Evolutionary conservation across 371 early-diverging fungal genomes (phyloP), one percentile per base, ranked within the genome.

Genomic region (Neoconidiobolus thromboides): DNA sequence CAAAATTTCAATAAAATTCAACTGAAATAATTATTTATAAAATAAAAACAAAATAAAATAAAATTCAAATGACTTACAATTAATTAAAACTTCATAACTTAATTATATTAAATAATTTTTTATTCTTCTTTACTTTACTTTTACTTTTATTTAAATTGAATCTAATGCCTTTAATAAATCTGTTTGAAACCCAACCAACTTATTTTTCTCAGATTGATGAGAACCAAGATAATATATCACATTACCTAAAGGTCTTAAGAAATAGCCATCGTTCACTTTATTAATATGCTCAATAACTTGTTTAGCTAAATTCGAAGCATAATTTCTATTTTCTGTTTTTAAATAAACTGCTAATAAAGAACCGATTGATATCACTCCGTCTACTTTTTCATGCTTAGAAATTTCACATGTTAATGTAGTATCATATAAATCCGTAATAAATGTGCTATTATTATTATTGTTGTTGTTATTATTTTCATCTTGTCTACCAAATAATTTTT

Each of bases 191-290:
- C 26, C 26, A 26, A 44, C 44, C 44, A 6, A 6, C 4, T 44
- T 44, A 44, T 44, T 44, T n/a, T n/a, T n/a, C n/a, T n/a, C n/a
- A n/a, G 26, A 26, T 26, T 26, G 26, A 26, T 26, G 26, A 26
- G 26, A 26, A 26, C 26, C 26, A 26, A 26, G 26, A 26, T 26
- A 26, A 26, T 89, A 89, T 9, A 89, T 71, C 3, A 86, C 78
- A 61, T 86, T 86, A 7, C 89, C 89, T 10, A 89, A 67, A 0
- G 87, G 85, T 42, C 89, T 71, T 14, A 75, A 76, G 65, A 75
- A 83, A 43, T 83, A 65, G 42, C 74, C 69, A 43, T 76, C 64
- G 40, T 73, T 69, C 67, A 78, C 70, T 61, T 83, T 71, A 60
- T 86, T 81, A 26, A 26, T 26, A 26, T 26, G 26, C 14, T 69